Conservation (phyloP, 2,329 filamentous ascomycete genomes). For the Stenocarpella maydis region DNA sequence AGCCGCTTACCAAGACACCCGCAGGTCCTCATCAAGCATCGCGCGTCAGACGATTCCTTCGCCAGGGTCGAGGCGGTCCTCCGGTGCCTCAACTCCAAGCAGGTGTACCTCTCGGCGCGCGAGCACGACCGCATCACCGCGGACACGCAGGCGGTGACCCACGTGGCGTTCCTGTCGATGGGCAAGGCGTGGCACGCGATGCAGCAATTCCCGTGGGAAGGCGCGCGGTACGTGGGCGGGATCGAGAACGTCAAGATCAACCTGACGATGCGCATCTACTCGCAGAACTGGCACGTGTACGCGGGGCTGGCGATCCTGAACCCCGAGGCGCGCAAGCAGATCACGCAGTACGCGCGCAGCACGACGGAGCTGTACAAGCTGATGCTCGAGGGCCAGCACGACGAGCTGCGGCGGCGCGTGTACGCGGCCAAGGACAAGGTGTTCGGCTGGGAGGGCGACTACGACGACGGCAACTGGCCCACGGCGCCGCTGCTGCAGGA, state of each 20-base stretch:
- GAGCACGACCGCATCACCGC: slow-evolving; percentile 97
- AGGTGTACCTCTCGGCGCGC: slow-evolving; percentile 85
- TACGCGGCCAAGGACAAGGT: slow-evolving; percentile 72
- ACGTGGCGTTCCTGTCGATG: slow-evolving; percentile 97
- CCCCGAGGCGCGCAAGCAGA: slow-evolving; percentile 89
- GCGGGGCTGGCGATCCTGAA: slow-evolving; percentile 97
- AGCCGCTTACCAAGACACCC: neutral
- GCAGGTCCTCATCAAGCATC: slow-evolving; percentile 87
- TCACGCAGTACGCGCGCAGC: slow-evolving; percentile 89
- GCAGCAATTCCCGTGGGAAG: slow-evolving; percentile 95
- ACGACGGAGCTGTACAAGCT: slow-evolving; percentile 96
- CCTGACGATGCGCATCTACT: slow-evolving; percentile 94
- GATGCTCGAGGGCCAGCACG: slow-evolving; percentile 85
- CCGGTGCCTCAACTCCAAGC: slow-evolving; percentile 82
- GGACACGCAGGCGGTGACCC: slow-evolving; percentile 97
- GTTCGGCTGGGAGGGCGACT: slow-evolving; percentile 74
- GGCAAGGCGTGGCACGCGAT: slow-evolving; percentile 97
- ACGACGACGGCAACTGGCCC: slow-evolving; percentile 55
- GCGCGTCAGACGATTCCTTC: slow-evolving; percentile 79
- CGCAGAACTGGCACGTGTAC: slow-evolving; percentile 99
- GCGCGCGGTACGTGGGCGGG: slow-evolving; percentile 92
- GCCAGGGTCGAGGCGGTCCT: slow-evolving; percentile 82
- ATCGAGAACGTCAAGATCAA: slow-evolving; percentile 99
- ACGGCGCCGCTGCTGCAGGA: slow-evolving; percentile 79
- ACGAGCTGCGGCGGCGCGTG: slow-evolving; percentile 78